A percentile compares a stretch with the other conserved stretches of the same genome.
These are phyloP conservation scores for Falciphora oryzae DNA, from an alignment of 2,329 filamentous ascomycete species.

Conservation along the genomic window DNA sequence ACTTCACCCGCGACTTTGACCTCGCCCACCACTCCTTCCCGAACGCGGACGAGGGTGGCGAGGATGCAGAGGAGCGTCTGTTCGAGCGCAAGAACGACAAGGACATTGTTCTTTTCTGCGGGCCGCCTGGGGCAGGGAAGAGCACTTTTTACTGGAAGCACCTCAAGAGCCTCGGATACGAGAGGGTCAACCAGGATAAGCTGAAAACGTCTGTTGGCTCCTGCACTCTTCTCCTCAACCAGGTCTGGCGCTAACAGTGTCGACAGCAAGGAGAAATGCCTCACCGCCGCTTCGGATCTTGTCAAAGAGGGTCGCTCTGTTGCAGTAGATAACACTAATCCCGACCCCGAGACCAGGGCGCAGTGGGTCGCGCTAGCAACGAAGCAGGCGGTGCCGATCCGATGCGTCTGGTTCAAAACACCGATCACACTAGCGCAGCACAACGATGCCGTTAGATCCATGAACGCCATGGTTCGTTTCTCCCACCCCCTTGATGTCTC, in stretches of 20 bases:
- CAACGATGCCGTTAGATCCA: conserved; percentile 77
- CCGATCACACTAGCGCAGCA: conserved; percentile 67
- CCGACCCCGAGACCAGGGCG: conserved; percentile 69
- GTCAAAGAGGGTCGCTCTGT: conserved; percentile 63
- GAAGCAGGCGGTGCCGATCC: conserved; percentile 66
- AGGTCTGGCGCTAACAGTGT: conserved; percentile 13
- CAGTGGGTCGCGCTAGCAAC: conserved; percentile 73
- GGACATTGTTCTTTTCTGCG: conserved; percentile 81
- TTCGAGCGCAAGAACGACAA: conserved; percentile 56
- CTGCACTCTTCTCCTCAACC: conserved; percentile 20
- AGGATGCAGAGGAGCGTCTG: conserved; percentile 25
- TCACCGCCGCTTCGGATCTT: conserved; percentile 65
- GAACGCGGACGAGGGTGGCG: conserved; percentile 17
- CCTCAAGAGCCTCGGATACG: conserved; percentile 72
- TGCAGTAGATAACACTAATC: conserved; percentile 91
- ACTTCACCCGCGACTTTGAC: conserved; percentile 68
- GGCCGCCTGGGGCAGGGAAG: conserved; percentile 85
- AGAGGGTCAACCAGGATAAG: conserved; percentile 83
- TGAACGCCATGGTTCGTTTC: conserved; percentile 56
- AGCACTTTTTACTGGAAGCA: conserved; percentile 82
- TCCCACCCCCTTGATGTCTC: conserved; percentile 66
- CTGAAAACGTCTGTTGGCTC: conserved; percentile 56
- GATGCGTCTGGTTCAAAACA: conserved; percentile 81
- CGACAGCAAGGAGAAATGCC: conserved; percentile 51
- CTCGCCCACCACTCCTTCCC: conserved; percentile 49